Evolutionary conservation across 768 basidiomycete species (phyloP).

Genomic region (Russula earlei): DNA sequence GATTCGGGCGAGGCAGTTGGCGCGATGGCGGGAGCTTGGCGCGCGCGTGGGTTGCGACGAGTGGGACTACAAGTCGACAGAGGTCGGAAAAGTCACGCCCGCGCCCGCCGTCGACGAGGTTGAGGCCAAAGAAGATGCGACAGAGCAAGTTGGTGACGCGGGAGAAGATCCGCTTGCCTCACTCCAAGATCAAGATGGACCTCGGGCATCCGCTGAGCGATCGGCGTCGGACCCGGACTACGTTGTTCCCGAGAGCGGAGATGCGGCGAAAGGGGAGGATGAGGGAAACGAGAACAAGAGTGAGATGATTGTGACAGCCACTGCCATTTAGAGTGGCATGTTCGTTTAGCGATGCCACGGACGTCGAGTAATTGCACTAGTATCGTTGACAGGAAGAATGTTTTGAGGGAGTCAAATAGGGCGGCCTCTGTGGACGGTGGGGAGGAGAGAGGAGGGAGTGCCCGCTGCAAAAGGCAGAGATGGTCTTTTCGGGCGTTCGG

Average conservation of each 20-base stretch:
- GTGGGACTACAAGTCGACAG: constrained; percentile 57
- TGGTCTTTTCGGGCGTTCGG: constrained; percentile 7
- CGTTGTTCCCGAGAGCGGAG: no score
- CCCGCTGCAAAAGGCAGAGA: not conserved
- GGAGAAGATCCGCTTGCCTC: no score
- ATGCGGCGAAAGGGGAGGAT: not conserved
- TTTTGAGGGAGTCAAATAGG: not conserved
- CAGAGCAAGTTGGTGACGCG: no score
- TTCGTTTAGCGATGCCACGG: no score
- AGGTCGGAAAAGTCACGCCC: not conserved
- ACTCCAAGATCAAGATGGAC: no score
- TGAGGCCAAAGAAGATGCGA: not conserved
- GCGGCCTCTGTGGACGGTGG: no score
- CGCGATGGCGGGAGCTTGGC: constrained; percentile 61
- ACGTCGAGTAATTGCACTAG: no score
- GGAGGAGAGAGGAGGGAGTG: not conserved
- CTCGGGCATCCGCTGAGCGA: no score
- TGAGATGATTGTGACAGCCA: not conserved
- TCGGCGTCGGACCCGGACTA: no score
- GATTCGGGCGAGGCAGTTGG: constrained; percentile 39
- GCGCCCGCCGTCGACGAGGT: not conserved
- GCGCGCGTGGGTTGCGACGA: constrained; percentile 65
- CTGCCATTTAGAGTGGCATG: constrained; percentile 8
- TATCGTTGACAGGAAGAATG: not conserved
- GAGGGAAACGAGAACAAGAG: no score